These are phyloP conservation scores for Aegle marmelos DNA, from an alignment of 345 rosid genomes.

Conservation along the genomic window DNA sequence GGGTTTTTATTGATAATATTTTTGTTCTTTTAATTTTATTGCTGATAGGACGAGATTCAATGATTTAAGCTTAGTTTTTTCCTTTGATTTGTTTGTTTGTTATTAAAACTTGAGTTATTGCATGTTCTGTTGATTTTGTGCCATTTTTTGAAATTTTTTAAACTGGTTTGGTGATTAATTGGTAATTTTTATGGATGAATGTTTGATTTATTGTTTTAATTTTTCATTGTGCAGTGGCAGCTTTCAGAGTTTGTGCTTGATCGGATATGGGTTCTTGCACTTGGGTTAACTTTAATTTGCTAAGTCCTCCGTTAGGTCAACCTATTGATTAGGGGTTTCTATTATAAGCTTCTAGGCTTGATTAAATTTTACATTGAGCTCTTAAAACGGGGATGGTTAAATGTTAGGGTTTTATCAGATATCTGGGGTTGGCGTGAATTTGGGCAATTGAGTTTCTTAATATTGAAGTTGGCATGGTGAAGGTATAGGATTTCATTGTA, in stretches of 20 bases:
- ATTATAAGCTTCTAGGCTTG: slow-evolving; percentile 3
- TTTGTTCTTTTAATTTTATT: not conserved
- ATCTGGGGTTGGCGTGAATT: not conserved
- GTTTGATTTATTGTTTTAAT: slow-evolving; percentile 13
- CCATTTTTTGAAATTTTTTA: not conserved
- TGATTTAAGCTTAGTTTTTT: not conserved
- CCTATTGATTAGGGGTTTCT: not conserved
- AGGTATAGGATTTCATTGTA: not conserved
- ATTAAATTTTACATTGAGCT: not conserved
- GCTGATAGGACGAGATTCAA: not conserved
- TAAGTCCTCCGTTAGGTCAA: slow-evolving; percentile 10
- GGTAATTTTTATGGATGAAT: not conserved
- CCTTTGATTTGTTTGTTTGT: not conserved
- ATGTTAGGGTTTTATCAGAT: not conserved
- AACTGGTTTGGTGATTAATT: not conserved
- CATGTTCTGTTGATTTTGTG: slow-evolving; percentile 9
- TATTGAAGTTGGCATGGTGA: slow-evolving; percentile 17
- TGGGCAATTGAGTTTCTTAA: not conserved
- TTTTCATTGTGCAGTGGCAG: slow-evolving; percentile 33
- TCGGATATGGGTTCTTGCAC: slow-evolving; percentile 30
- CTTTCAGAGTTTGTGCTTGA: slow-evolving; percentile 27
- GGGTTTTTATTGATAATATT: not conserved
- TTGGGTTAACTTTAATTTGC: slow-evolving; percentile 12
- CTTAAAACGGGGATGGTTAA: not conserved
- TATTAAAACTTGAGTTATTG: not conserved